Base-by-base conservation (phyloP, 805 yeast genomes). In the Candida ipomoeae region DNA sequence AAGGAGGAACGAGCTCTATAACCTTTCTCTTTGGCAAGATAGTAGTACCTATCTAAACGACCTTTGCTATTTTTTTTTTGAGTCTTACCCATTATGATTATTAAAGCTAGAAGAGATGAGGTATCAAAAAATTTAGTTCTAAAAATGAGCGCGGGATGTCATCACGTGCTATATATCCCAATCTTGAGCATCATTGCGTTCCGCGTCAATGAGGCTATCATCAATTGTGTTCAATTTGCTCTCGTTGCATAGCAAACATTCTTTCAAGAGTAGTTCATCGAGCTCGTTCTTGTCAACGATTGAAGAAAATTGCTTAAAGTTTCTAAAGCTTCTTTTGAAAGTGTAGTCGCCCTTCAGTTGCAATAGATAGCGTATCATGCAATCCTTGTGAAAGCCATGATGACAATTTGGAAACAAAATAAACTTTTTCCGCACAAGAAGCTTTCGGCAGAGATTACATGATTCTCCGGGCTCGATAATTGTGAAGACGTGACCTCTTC, bases 1-100 rank as follows among this genome's bases (percentile, higher is more conserved):
- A 94, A 94, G 26, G 98, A 90, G 40, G 99, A 94, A 80, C 99
- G 96, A 46, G 99, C 99, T 68, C 99, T 82, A 65, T 94, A 94
- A 41, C 99, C 99, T 70, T 92, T 94, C 71, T 94, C 99, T 67
- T 94, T 94, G 34, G 99, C 99, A 35, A 94, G 81, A 67, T 82
- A 87, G 69, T 94, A 94, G 86, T 94, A 94, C 62, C 92, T 87
- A 75, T 94, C 99, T 69, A 94, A 84, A 84, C 99, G 97, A 78
- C 99, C 99, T 80, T 94, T 92, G 70, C 96, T 89, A 66, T 89
- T 85, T 72, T 91, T 91, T 82, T 91, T 91, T 66, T 91, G 96
- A 40, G 94, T 82, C 68, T 83, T 89, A 71, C 96, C 97, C 96
- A 88, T 88, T 42, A 33, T 46, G 21, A 46, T 35, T 32, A 26